phyloP scores from a whole-genome alignment of 2,329 filamentous ascomycete species.

The Beauveria asiatica region DNA sequence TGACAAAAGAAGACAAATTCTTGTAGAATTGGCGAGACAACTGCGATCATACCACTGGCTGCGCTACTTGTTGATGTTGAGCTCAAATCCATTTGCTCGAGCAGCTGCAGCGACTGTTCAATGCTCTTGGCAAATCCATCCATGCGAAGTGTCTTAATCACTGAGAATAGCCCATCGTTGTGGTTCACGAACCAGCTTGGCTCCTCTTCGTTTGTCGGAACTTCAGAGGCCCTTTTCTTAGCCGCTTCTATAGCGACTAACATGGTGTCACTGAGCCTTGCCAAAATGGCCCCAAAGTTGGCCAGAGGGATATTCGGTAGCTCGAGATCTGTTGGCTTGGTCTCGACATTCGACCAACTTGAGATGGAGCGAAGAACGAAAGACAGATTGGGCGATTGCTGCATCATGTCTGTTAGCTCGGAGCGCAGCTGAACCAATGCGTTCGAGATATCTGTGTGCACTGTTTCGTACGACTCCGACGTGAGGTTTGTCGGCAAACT shows the following conservation, averaged over 20 bases:
- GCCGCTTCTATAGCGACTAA: slow-evolving; percentile 73
- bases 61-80: slow-evolving; percentile 20
- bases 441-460: slow-evolving; percentile 26
- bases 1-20: slow-evolving; percentile 61
- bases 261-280: slow-evolving; percentile 62
- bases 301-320: slow-evolving; percentile 21
- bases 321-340: slow-evolving; percentile 12
- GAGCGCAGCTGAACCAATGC: slow-evolving; percentile 29
- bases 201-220: slow-evolving; percentile 27
- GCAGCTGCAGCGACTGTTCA: slow-evolving; percentile 26
- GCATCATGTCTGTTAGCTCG: slow-evolving; percentile 32
- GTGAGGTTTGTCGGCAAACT: slow-evolving; percentile 44
- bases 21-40: slow-evolving; percentile 57
- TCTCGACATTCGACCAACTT: slow-evolving; percentile 47
- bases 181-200: slow-evolving; percentile 30
- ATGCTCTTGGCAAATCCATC: slow-evolving; percentile 41
- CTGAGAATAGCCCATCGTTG: slow-evolving; percentile 41
- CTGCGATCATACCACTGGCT: slow-evolving; percentile 23
- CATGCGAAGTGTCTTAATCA: slow-evolving; percentile 52
- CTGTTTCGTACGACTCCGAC: slow-evolving; percentile 26
- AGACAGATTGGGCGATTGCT: slow-evolving; percentile 44
- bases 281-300: slow-evolving; percentile 48
- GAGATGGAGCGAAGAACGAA: slow-evolving; percentile 60
- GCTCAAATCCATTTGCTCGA: slow-evolving; percentile 25
- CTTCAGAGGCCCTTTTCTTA: slow-evolving; percentile 42